Percentiles rank a stretch among this genome's conserved stretches.
Evolutionary conservation across 2,329 filamentous ascomycete genomes (phyloP).

Genomic region (Monosporascus sp.): DNA sequence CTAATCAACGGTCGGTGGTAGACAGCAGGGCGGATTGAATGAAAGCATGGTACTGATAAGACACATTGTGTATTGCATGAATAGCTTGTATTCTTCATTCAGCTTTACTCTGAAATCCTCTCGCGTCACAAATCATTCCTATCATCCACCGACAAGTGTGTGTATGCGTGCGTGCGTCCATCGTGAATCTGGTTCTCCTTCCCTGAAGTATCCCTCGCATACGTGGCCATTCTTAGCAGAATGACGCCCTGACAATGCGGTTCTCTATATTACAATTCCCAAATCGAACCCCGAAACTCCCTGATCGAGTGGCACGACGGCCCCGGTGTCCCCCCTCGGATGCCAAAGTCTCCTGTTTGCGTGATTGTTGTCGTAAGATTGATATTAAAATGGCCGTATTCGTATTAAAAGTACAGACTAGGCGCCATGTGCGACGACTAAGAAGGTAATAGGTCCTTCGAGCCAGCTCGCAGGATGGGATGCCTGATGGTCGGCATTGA

Average conservation of each 20-base stretch:
- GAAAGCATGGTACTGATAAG: no score
- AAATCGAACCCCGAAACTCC: no score
- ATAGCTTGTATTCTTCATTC: no score
- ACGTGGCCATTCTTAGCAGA: slow-evolving; percentile 21
- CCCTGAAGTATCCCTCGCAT: slow-evolving; percentile 27
- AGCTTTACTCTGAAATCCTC: neutral
- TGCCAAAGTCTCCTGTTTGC: slow-evolving; percentile 15
- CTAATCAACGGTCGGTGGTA: no score
- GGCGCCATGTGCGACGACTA: slow-evolving; percentile 12
- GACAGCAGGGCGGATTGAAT: no score
- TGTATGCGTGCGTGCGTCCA: no score
- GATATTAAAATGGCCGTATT: slow-evolving; percentile 19
- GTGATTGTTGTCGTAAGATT: slow-evolving; percentile 6
- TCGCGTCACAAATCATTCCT: neutral
- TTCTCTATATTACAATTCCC: slow-evolving; percentile 7
- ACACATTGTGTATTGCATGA: no score
- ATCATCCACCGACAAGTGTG: neutral
- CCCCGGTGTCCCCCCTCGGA: slow-evolving; percentile 10
- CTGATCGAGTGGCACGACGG: no score
- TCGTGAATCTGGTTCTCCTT: slow-evolving; percentile 6
- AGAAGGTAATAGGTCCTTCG: slow-evolving; percentile 16
- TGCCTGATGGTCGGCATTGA: no score
- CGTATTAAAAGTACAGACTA: slow-evolving; percentile 19
- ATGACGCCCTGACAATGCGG: slow-evolving; percentile 21
- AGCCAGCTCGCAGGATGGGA: slow-evolving; percentile 20